phyloP scores from a whole-genome alignment of 2,329 filamentous ascomycete species.

The Trichoderma pleuroti region DNA sequence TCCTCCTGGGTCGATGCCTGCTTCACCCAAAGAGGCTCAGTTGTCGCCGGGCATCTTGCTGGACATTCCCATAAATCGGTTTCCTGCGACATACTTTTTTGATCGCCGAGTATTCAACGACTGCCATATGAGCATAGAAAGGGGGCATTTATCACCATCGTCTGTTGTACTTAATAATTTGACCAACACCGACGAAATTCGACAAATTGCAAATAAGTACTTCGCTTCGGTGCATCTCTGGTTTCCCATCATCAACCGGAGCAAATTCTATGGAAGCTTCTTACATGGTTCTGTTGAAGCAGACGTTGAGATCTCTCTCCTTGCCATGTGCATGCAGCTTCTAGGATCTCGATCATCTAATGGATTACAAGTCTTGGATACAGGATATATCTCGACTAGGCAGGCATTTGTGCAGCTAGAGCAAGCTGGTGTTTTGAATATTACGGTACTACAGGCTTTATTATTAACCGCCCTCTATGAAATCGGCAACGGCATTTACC shows the following conservation, averaged over 20 bases:
- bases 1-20: neutral
- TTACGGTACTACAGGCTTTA: neutral
- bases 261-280: neutral
- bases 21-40: neutral
- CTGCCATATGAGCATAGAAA: neutral
- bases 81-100: neutral
- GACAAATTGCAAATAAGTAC: neutral
- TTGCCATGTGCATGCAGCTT: neutral
- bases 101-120: neutral
- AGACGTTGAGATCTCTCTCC: neutral
- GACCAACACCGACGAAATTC: neutral
- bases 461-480: neutral
- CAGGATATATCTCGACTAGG: neutral
- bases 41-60: neutral
- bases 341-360: neutral
- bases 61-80: neutral
- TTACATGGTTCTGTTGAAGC: neutral
- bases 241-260: neutral
- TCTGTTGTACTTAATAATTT: neutral
- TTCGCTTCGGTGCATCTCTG: neutral
- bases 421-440: neutral
- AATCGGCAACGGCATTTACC: neutral
- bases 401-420: neutral
- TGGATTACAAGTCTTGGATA: neutral
- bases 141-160: neutral